phyloP scores from a whole-genome alignment of 352 stramenopile genomes.

The Globisporangium echinulatum region DNA sequence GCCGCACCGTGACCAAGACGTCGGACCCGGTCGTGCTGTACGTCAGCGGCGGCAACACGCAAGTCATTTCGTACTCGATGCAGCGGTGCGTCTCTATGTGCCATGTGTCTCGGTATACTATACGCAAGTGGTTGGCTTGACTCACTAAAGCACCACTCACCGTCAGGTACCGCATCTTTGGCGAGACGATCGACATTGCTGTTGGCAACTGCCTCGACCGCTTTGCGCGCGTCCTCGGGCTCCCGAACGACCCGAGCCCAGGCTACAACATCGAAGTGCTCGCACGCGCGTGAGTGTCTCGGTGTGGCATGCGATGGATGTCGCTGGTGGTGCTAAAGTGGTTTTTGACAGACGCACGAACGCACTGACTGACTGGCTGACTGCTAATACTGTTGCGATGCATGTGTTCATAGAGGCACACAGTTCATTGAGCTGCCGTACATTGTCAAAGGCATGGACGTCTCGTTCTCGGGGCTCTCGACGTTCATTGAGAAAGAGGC shows the following conservation, averaged over 20 bases:
- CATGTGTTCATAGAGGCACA: constrained; percentile 39
- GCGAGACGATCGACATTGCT: constrained; percentile 99
- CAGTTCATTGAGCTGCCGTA: constrained; percentile 97
- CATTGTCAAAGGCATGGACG: constrained; percentile 99
- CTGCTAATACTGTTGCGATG: constrained; percentile 1
- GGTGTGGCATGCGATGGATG: not conserved
- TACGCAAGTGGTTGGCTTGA: constrained; percentile 1
- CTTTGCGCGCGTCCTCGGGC: constrained; percentile 92
- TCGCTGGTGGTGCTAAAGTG: not conserved
- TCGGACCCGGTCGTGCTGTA: constrained; percentile 98
- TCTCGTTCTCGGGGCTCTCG: constrained; percentile 97
- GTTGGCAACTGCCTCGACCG: constrained; percentile 99
- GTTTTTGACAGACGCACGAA: no score
- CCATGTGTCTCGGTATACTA: not conserved
- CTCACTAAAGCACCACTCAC: not conserved
- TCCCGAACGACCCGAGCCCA: constrained; percentile 98
- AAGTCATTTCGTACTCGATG: constrained; percentile 91
- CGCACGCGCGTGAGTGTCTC: constrained; percentile 81
- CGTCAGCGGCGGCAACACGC: constrained; percentile 98
- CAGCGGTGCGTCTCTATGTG: constrained; percentile 36
- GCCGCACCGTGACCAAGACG: constrained; percentile 93
- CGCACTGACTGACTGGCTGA: not conserved
- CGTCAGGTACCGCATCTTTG: constrained; percentile 97
- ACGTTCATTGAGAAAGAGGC: constrained; percentile 95
- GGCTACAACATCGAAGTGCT: constrained; percentile 99